Evolutionary conservation across 805 yeast species (phyloP).

Genomic region (Wickerhamiella parazyma): DNA sequence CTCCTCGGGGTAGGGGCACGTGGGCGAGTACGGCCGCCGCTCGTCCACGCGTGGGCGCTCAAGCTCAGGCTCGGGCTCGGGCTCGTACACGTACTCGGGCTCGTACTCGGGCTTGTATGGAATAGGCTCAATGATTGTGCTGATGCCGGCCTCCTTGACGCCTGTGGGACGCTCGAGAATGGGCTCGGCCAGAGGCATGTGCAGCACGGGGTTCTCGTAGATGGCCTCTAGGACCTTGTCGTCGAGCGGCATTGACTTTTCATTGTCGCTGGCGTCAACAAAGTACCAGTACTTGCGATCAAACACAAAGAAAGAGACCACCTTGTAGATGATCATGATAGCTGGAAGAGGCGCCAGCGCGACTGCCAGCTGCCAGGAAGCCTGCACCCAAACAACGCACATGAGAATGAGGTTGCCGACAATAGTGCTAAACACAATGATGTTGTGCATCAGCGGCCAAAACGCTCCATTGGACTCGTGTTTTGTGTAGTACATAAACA

Average conservation of each 20-base stretch:
- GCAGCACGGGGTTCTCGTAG: constrained; percentile 17
- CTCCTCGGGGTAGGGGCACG: constrained; percentile 7
- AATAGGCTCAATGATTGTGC: neutral
- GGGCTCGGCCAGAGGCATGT: neutral
- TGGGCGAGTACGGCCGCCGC: neutral
- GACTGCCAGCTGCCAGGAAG: constrained; percentile 24
- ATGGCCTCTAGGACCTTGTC: constrained; percentile 8
- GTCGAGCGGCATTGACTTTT: neutral
- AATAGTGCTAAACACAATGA: constrained; percentile 24
- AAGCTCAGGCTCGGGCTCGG: neutral
- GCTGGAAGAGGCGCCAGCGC: constrained; percentile 23
- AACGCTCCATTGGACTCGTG: constrained; percentile 27
- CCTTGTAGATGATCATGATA: constrained; percentile 23
- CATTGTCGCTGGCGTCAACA: constrained; percentile 3
- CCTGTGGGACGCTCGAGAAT: neutral
- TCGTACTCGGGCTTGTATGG: neutral
- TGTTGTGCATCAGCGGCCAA: constrained; percentile 27
- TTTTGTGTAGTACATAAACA: constrained; percentile 27
- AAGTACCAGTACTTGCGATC: constrained; percentile 15
- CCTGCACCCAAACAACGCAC: constrained; percentile 28
- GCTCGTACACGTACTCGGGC: neutral
- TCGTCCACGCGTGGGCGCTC: too few species aligned
- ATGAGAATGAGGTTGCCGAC: constrained; percentile 28
- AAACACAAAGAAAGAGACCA: constrained; percentile 12
- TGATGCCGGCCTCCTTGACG: neutral